phyloP scores from a whole-genome alignment of 164 flowering plant genomes.

The Taxillus chinensis region DNA sequence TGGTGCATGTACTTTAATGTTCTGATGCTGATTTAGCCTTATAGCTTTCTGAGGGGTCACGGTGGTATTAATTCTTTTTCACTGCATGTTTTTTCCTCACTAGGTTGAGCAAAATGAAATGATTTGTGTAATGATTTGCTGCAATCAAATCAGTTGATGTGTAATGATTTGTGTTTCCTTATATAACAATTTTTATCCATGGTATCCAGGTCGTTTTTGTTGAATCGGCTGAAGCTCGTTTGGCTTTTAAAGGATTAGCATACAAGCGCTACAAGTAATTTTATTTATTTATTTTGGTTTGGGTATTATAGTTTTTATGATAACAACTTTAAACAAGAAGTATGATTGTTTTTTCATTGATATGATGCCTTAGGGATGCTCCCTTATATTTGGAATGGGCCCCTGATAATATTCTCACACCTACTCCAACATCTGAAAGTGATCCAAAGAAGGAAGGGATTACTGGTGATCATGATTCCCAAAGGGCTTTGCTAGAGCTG shows the following conservation, averaged over 20 bases:
- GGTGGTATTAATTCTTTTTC: too few species aligned
- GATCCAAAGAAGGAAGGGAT: constrained; percentile 16
- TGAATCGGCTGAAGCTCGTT: constrained; percentile 83
- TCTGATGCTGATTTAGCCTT: too few species aligned
- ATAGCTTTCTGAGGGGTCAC: too few species aligned
- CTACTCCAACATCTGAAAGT: constrained; percentile 18
- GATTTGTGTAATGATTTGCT: too few species aligned
- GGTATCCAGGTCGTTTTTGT: constrained; percentile 64
- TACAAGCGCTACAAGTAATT: constrained; percentile 88
- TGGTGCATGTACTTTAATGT: too few species aligned
- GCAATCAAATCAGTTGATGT: too few species aligned
- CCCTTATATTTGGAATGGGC: constrained; percentile 97
- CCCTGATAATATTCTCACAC: constrained; percentile 55
- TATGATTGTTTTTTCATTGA: neutral
- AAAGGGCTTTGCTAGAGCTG: constrained; percentile 52
- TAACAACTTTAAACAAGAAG: neutral
- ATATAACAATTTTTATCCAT: neutral
- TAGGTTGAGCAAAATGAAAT: too few species aligned
- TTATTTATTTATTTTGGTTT: constrained; percentile 1
- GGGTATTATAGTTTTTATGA: neutral
- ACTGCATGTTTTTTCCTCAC: too few species aligned
- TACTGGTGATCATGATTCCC: constrained; percentile 51
- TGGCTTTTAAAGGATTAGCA: constrained; percentile 70
- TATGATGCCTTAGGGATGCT: constrained; percentile 40
- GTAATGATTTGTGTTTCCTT: too few species aligned